Evolutionary conservation across 2,329 filamentous ascomycete genomes (phyloP), one percentile per base, ranked within the genome.

Genomic region (Trichoderma afroharzianum): DNA sequence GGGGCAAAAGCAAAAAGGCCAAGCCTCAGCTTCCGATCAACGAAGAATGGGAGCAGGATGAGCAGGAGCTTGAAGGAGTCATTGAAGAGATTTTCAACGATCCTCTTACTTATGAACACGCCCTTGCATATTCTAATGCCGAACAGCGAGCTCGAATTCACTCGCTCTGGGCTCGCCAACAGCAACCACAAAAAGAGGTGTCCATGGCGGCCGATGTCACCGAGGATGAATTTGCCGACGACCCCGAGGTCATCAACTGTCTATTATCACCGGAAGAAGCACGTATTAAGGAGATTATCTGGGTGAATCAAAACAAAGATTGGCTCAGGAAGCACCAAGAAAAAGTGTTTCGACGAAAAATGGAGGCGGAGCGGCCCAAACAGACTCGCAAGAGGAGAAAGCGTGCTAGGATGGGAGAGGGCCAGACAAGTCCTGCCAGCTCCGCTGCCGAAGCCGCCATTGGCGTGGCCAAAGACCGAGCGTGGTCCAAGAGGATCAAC

Each of bases 291-390:
- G 95, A 98, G 80, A 90, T 90, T 72, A 93, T 98, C 67, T 99
- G 96, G 96, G 90, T 97, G 57, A 95, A 95, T 72, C 91, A 95
- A 79, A 98, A 99, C 81, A 94, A 96, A 79, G 94, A 97, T 75
- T 99, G 95, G 88, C 86, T 99, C 50, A 92, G 95, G 9, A 88
- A 90, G 63, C 92, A 97, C 78, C 94, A 98, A 78, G 90, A 93
- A 72, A 97, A 96, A 80, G 86, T 92, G 7, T 91, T 97, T 71
- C 88, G 92, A 50, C 88, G 90, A 72, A 93, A 94, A 80, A 83
- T 88, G 73, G 88, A 88, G 72, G 86, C 85, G 11, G 86, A 82
- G 76, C 84, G 80, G 74, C 87, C 84, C 70, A 92, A 86, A 82
- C 87, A 85, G 70, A 86, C 82, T n/a, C 85, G 88, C 28, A 87